phyloP scores from a whole-genome alignment of 352 stramenopile species.

The Globisporangium recalcitrans region DNA sequence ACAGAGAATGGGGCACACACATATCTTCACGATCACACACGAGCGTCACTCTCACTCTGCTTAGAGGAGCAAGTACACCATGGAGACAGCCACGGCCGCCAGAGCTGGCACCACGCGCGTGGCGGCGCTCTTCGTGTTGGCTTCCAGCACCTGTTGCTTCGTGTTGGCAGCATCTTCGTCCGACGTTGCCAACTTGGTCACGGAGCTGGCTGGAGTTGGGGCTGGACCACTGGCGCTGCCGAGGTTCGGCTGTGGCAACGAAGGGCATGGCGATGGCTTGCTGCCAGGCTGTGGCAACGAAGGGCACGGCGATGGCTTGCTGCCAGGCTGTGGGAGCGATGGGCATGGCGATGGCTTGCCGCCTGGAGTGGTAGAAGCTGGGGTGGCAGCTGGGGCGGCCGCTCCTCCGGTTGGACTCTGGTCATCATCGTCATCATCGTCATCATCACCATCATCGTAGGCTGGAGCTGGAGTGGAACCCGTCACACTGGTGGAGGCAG shows the following conservation, averaged over 20 bases:
- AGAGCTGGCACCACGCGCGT: constrained; percentile 24
- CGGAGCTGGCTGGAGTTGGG: constrained; percentile 10
- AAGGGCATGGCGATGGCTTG: constrained; percentile 24
- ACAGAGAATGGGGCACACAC: background rate
- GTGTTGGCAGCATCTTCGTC: constrained; percentile 9
- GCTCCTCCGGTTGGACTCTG: background rate
- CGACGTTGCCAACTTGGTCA: constrained; percentile 17
- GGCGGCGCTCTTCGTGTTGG: constrained; percentile 36
- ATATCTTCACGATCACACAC: constrained; percentile 6
- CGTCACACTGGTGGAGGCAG: background rate
- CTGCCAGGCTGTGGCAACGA: constrained; percentile 23
- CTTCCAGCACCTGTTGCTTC: constrained; percentile 24
- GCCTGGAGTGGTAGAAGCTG: constrained; percentile 10
- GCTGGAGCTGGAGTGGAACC: constrained; percentile 2
- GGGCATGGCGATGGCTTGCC: constrained; percentile 19
- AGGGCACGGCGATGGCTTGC: constrained; percentile 17
- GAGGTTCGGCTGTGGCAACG: constrained; percentile 26
- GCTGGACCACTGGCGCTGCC: constrained; percentile 4
- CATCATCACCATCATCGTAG: background rate
- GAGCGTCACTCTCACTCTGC: background rate
- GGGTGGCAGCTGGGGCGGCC: background rate
- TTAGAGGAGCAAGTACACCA: constrained; percentile 46
- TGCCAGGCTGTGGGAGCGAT: constrained; percentile 23
- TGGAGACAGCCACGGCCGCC: constrained; percentile 27
- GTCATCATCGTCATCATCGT: constrained; percentile 16